Evolutionary conservation across 2,329 filamentous ascomycete species (phyloP), one percentile per base, ranked within the genome.

Genomic region (Rutstroemia sp.): DNA sequence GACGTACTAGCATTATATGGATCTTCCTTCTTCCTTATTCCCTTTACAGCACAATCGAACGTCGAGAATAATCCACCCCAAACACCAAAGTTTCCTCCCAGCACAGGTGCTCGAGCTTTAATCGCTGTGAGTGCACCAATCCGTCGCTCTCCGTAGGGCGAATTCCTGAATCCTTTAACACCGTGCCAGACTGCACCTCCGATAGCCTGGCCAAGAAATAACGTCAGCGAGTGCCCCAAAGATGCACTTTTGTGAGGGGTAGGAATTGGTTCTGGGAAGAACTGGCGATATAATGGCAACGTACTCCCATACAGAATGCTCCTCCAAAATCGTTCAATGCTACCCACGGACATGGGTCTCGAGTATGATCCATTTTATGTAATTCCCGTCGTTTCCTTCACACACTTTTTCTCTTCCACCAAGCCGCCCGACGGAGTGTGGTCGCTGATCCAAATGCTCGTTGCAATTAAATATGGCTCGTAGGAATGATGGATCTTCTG

Each of bases 51-150:
- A 77, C 94, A 99, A 76, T 99, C 94, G 69, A 92, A 97, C 60
- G 90, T 95, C 67, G 86, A 90, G 79, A 97, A 97, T 57, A 97
- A 78, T 64, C 94, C 94, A 70, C 94, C 92, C 92, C 94, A 97
- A 57, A 95, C 90, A 67, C 92, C 92, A 68, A 97, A 99, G 79
- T 99, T 99, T 68, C 94, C 94, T 69, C 94, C 94, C 48, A 97
- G 82, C 37, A 97, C 92, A 2, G 94, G 94, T 44, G 94, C 94
- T 70, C 94, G 88, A 70, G 94, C 92, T 80, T 99, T 99, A 75
- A 99, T 91, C 59, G 94, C 94, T 67, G 92, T 96, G 75, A 99
- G 81, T 65, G 94, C 89, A 71, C 94, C 94, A 78, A 97, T 92
- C 73, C 92, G 83, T 71, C 94, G 84, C 78, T 99, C 94, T 71